Percentiles rank a stretch among this genome's conserved stretches.
These are phyloP conservation scores for Parasarocladium wereldwijsianum DNA, from an alignment of 2,329 filamentous ascomycete species.

Conservation along the genomic window DNA sequence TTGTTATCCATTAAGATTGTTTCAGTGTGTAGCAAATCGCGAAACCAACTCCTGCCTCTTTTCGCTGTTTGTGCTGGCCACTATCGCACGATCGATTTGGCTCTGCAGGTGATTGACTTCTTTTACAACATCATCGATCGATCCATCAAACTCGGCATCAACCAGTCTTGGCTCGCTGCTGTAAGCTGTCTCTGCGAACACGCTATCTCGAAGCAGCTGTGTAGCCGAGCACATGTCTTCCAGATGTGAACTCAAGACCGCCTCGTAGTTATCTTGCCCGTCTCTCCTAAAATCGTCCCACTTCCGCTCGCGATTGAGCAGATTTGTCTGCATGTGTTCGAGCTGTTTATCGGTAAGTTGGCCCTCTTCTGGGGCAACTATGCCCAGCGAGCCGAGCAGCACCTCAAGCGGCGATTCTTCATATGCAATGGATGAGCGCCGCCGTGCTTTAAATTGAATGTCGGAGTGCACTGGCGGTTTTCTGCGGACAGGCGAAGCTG, in stretches of 20 bases:
- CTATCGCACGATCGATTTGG: conserved; percentile 23
- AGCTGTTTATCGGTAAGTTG: conserved; percentile 7
- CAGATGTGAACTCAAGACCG: conserved; percentile 23
- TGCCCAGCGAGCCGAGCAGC: conserved; percentile 31
- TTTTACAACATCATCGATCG: conserved; percentile 29
- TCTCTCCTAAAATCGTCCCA: conserved; percentile 26
- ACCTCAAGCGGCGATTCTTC: conserved; percentile 25
- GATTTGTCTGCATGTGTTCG: conserved; percentile 10
- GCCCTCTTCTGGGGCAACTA: conserved; percentile 22
- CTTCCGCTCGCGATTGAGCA: conserved; percentile 26
- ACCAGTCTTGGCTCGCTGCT: conserved; percentile 27
- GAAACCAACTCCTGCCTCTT: conserved; percentile 31
- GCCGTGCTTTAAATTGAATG: conserved; percentile 17
- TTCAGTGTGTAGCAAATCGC: conserved; percentile 18
- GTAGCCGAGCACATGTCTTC: conserved; percentile 32
- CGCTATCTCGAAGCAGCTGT: conserved; percentile 32
- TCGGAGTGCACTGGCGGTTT: conserved; percentile 20
- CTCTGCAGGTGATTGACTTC: conserved; percentile 27
- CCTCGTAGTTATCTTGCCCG: conserved; percentile 36
- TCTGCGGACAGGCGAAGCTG: conserved; percentile 19
- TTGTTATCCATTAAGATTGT: no score
- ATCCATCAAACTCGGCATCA: conserved; percentile 37
- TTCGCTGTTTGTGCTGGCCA: conserved; percentile 22
- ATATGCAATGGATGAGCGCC: conserved; percentile 11
- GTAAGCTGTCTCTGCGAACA: conserved; percentile 37